phyloP scores from a whole-genome alignment of 306 rosid species.

The Leucaena leucocephala region DNA sequence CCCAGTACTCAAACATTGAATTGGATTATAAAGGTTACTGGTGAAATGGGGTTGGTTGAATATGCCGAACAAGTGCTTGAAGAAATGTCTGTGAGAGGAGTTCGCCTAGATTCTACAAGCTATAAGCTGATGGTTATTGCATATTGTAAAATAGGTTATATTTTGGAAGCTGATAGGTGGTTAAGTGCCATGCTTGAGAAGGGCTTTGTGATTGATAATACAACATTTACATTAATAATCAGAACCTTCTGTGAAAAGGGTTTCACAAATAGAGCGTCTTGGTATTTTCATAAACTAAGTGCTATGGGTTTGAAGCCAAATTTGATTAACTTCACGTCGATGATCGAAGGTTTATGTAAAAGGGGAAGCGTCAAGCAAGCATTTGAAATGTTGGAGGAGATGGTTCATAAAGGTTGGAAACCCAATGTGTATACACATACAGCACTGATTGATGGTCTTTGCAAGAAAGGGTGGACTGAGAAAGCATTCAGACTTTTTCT shows the following conservation, averaged over 20 bases:
- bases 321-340: constrained; percentile 68
- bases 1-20: constrained; percentile 60
- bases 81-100: constrained; percentile 84
- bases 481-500: constrained; percentile 88
- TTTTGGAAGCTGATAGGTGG: constrained; percentile 84
- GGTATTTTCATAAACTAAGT: constrained; percentile 67
- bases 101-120: constrained; percentile 61
- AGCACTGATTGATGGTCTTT: constrained; percentile 73
- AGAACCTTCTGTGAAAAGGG: constrained; percentile 61
- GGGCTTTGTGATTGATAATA: constrained; percentile 72
- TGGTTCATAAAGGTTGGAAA: constrained; percentile 89
- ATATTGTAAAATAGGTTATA: constrained; percentile 54
- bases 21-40: constrained; percentile 42
- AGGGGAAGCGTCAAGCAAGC: constrained; percentile 91
- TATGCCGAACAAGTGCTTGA: constrained; percentile 78
- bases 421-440: constrained; percentile 92
- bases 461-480: constrained; percentile 98
- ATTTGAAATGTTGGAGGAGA: constrained; percentile 97
- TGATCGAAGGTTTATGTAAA: constrained; percentile 85
- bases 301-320: constrained; percentile 76
- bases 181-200: constrained; percentile 65
- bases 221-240: constrained; percentile 59
- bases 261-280: constrained; percentile 53
- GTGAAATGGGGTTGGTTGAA: constrained; percentile 55
- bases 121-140: constrained; percentile 71